Base-by-base conservation (phyloP, 805 yeast species). In the Ascoidea rubescens region DNA sequence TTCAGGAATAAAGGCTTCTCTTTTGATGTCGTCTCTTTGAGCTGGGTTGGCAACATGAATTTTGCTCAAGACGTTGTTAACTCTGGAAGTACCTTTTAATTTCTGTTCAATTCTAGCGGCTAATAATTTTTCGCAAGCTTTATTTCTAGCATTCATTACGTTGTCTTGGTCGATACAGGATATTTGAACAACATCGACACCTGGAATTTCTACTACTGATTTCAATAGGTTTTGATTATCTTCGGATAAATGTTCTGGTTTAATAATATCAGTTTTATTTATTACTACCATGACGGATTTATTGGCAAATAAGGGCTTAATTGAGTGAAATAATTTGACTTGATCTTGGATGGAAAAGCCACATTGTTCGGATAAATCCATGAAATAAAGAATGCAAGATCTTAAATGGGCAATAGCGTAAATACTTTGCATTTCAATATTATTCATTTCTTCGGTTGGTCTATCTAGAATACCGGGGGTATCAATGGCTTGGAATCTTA, bases 361-460 rank as follows among this genome's bases (percentile, higher is more conserved):
- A 80, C 99, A 93, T 77, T 91, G 98, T 74, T 93, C 99, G 42
- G 96, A 87, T 60, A 91, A 77, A 75, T 93, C 99, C 99, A 93
- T 93, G 66, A 93, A 93, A 73, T 93, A 93, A 64, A 93, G 71
- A 48, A 93, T 96, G 68, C 97, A 87, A 32, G 98, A 90, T 67
- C 98, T 81, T 69, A 93, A 79, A 71, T 93, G 99, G 42, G 99
- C 99, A 75, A 93, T 89, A 56, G 99, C 99, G 64, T 93, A 93
- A 64, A 93, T 93, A 50, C 96, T 86, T 74, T 93, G 99, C 99
- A 93, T 93, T 74, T 93, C 99, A 69, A 93, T 93, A 71, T 93
- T 93, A 75, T 93, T 93, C 99, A 93, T 93, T 67, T 93, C 99
- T 70, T 93, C 99, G 48, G 97, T 89, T 55, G 99, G 99, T 69